phyloP scores from a whole-genome alignment of 306 rosid species.

The Cicer cuneatum region DNA sequence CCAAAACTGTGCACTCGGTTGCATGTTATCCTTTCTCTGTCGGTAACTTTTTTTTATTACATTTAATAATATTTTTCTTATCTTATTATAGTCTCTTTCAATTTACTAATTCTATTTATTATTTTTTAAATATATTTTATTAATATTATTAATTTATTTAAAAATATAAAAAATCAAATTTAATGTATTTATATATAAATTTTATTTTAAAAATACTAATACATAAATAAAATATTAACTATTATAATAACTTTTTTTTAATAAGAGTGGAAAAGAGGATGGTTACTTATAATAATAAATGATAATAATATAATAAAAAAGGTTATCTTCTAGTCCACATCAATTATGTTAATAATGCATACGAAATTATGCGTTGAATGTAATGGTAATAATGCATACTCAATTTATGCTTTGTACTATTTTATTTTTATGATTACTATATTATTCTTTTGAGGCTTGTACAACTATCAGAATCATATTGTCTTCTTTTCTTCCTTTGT shows the following conservation, averaged over 20 bases:
- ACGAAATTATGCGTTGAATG: background rate
- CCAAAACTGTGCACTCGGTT: background rate
- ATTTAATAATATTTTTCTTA: background rate
- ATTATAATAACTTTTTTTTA: too few species aligned
- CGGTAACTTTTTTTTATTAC: slow-evolving; percentile 30
- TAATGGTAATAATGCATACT: slow-evolving; percentile 30
- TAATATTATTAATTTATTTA: too few species aligned
- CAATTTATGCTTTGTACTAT: background rate
- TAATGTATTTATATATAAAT: too few species aligned
- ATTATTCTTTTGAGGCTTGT: slow-evolving; percentile 1
- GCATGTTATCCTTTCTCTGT: slow-evolving; percentile 38
- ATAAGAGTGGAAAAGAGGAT: too few species aligned
- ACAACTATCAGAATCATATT: background rate
- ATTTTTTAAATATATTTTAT: background rate
- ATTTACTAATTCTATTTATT: background rate
- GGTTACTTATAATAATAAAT: too few species aligned
- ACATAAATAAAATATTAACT: too few species aligned
- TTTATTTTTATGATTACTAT: background rate
- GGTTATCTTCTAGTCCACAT: background rate
- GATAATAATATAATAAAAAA: background rate
- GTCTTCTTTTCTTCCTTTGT: background rate
- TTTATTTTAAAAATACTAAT: too few species aligned
- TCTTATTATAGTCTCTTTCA: background rate
- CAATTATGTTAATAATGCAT: slow-evolving; percentile 40
- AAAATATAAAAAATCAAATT: too few species aligned